Base-by-base conservation (phyloP, 352 stramenopile species). In the Globisporangium mamillatum region DNA sequence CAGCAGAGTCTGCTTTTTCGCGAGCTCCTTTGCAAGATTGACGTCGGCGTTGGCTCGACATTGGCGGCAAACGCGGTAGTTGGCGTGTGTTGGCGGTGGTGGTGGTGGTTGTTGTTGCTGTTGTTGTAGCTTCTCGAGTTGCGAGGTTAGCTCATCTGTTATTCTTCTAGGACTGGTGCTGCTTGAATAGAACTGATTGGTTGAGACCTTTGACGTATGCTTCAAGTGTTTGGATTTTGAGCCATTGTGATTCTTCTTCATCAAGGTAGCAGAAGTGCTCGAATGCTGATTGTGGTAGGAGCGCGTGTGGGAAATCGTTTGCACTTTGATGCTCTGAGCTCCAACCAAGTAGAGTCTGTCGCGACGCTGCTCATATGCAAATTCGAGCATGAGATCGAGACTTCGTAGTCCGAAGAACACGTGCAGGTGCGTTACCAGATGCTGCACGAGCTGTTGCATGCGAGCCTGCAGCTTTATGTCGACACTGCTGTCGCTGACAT, bases 1-100 rank as follows among this genome's bases (percentile, higher is more conserved):
- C 25, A 79, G 57, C 24, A 64, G 60, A 22, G 55, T 66, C 16
- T 81, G 78, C 24, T 71, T 63, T 53, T 73, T 64, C 9, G 68
- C 56, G 10, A 86, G 58, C 61, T 86, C 78, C 5, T 69, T 63
- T 1, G 72, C 70, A 5, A 84, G 61, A 3, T 79, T 70, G 1
- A 84, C 50, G 27, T 84, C 76, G 0, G 50, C 0, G 75, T 22
- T 1, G 60, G 55, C 22, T 20, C 76, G 78, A 46, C 76, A 86
- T 54, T 76, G 58, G 2, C 75, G 74, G 18, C 75, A 81, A 14
- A 81, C 66, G n/a, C 69, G 71, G 29, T 69, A 63, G 38, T 63
- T 69, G 24, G 3, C 36, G 27, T 73, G 64, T 1, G 64, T 54
- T 1, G 54, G 24, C 0, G 10, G 20, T 20, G 36, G 16, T 53